Percentiles rank a stretch among this genome's conserved stretches.
phyloP scores from a whole-genome alignment of 495 filamentous ascomycete genomes.

The Apiosordaria backusii region DNA sequence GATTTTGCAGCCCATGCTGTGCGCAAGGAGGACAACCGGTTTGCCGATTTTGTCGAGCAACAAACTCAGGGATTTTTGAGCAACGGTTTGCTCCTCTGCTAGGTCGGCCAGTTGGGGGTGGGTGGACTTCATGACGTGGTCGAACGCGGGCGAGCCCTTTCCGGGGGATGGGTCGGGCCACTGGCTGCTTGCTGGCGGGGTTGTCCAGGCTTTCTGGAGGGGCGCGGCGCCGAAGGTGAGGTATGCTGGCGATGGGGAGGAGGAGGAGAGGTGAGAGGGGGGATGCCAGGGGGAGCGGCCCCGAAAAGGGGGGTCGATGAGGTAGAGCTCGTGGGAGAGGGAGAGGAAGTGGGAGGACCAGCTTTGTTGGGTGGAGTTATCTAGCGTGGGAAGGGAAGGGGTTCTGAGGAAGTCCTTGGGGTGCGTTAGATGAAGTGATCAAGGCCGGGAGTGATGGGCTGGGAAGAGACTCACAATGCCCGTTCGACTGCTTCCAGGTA shows the following conservation, averaged over 20 bases:
- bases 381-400: background rate
- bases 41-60: constrained; percentile 49
- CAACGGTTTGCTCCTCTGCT: constrained; percentile 39
- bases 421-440: background rate
- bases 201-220: constrained; percentile 19
- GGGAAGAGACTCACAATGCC: constrained; percentile 37
- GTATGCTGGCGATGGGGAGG: constrained; percentile 24
- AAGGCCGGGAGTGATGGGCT: background rate
- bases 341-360: constrained; percentile 50
- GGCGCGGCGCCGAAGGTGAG: constrained; percentile 36
- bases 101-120: constrained; percentile 40
- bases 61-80: constrained; percentile 43
- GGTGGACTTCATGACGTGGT: constrained; percentile 48
- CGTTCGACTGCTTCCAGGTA: constrained; percentile 49
- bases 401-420: constrained; percentile 46
- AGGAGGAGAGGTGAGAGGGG: constrained; percentile 17
- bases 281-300: constrained; percentile 35
- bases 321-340: constrained; percentile 44
- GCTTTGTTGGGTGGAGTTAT: constrained; percentile 23
- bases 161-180: constrained; percentile 45
- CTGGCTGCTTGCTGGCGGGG: constrained; percentile 48
- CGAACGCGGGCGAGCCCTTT: constrained; percentile 47
- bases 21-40: constrained; percentile 45
- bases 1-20: constrained; percentile 50
- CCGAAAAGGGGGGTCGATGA: constrained; percentile 43